phyloP scores from a whole-genome alignment of 306 rosid species.

The Betula pendula region DNA sequence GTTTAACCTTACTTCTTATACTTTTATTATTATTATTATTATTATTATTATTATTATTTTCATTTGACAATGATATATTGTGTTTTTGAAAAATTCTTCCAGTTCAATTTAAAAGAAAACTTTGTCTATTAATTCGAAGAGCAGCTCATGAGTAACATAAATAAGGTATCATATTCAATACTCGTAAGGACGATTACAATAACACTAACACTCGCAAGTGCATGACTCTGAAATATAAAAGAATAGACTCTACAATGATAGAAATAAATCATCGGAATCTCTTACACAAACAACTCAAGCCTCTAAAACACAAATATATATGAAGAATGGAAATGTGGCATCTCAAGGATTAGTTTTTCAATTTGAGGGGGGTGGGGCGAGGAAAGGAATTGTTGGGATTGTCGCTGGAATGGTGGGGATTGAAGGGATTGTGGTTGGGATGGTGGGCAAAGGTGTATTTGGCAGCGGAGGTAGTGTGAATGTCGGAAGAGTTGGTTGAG shows the following conservation, averaged over 20 bases:
- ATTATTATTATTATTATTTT: too few species aligned
- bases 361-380: conserved; percentile 31
- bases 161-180: not conserved
- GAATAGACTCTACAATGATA: not conserved
- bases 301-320: not conserved
- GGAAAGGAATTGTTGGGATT: conserved; percentile 21
- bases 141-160: too few species aligned
- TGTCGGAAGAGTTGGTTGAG: conserved; percentile 20
- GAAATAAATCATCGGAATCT: not conserved
- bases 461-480: conserved; percentile 33
- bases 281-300: not conserved
- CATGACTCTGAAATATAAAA: not conserved
- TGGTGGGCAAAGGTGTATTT: conserved; percentile 13
- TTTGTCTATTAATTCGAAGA: too few species aligned
- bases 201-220: not conserved
- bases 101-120: too few species aligned
- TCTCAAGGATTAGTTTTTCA: conserved; percentile 1
- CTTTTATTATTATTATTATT: too few species aligned
- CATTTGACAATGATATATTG: too few species aligned
- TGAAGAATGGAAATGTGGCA: not conserved
- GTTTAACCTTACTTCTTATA: too few species aligned
- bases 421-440: conserved; percentile 23
- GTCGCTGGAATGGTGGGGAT: conserved; percentile 24
- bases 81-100: too few species aligned
- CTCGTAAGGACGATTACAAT: not conserved